Conservation (phyloP, 2,329 filamentous ascomycete genomes). For the Penicillium aurantiogriseum region DNA sequence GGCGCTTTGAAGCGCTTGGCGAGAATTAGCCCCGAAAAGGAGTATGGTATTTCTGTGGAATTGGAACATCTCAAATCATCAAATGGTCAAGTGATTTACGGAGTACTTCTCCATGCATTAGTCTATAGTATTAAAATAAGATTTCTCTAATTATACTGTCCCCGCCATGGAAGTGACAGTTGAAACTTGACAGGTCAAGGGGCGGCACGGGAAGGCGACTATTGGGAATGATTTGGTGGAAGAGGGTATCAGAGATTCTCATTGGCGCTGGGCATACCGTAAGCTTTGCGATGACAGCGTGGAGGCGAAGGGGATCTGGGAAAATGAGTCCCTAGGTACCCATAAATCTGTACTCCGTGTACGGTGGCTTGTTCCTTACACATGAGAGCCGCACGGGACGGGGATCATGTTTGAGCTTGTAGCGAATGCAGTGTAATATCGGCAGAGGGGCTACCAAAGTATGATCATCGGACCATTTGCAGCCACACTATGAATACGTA, state of each 20-base stretch:
- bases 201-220: constrained; percentile 15
- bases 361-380: constrained; percentile 11
- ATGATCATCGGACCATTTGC: not conserved
- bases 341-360: not conserved
- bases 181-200: constrained; percentile 25
- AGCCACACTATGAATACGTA: not conserved
- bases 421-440: constrained; percentile 1
- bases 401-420: not conserved
- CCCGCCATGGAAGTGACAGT: constrained; percentile 10
- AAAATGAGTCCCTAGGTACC: too few relatives aligned
- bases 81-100: not conserved
- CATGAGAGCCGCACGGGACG: constrained; percentile 14
- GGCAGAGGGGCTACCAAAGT: not conserved
- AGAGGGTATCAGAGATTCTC: not conserved
- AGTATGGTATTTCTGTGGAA: not conserved
- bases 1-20: constrained; percentile 16
- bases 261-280: constrained; percentile 10
- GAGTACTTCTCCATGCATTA: not conserved
- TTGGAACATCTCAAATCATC: constrained; percentile 2
- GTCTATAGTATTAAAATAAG: not conserved
- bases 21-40: not conserved
- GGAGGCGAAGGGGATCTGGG: not conserved
- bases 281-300: not conserved
- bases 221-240: constrained; percentile 21
- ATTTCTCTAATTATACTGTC: not conserved